A percentile compares a stretch with the other conserved stretches of the same genome.
These are phyloP conservation scores for Ceratocystis diversiconidia DNA, from an alignment of 2,329 filamentous ascomycete genomes.

Conservation along the genomic window DNA sequence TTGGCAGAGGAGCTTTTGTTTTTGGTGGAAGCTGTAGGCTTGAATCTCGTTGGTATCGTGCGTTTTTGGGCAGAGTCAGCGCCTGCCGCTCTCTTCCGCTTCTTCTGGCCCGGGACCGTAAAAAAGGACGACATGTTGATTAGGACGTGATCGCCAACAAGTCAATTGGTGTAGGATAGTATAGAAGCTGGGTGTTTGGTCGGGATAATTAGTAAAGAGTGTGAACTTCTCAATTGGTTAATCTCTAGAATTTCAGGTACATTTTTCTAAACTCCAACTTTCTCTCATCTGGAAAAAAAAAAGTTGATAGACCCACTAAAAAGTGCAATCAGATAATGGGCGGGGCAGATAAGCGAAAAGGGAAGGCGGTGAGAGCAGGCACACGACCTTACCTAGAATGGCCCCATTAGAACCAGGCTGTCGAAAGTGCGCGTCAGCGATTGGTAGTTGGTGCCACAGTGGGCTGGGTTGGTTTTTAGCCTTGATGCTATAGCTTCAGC, in stretches of 20 bases:
- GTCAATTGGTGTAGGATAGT: not conserved
- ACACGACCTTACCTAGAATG: constrained; percentile 21
- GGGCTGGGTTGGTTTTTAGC: constrained; percentile 1
- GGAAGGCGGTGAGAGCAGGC: constrained; percentile 25
- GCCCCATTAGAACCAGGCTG: constrained; percentile 14
- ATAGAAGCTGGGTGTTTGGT: not conserved
- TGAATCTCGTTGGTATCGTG: constrained; percentile 13
- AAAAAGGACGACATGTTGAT: constrained; percentile 83
- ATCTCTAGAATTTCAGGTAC: not conserved
- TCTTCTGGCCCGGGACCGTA: constrained; percentile 74
- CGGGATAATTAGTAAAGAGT: not conserved
- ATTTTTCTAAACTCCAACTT: constrained; percentile 18
- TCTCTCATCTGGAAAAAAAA: constrained; percentile 17
- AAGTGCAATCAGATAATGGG: constrained; percentile 17
- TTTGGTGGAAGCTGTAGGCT: not conserved
- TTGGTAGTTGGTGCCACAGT: constrained; percentile 11
- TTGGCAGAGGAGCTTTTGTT: constrained; percentile 7
- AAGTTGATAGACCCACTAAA: constrained; percentile 17
- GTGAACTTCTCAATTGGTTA: not conserved
- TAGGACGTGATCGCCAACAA: not conserved
- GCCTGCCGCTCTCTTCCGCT: constrained; percentile 60
- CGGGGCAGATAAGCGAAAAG: constrained; percentile 17
- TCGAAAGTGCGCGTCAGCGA: constrained; percentile 17
- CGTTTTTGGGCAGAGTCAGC: constrained; percentile 27
- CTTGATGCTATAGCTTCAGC: constrained; percentile 13